Percentiles rank a stretch among this genome's conserved stretches.
phyloP scores from a whole-genome alignment of 2,329 filamentous ascomycete species.

The Aureobasidium sp. region DNA sequence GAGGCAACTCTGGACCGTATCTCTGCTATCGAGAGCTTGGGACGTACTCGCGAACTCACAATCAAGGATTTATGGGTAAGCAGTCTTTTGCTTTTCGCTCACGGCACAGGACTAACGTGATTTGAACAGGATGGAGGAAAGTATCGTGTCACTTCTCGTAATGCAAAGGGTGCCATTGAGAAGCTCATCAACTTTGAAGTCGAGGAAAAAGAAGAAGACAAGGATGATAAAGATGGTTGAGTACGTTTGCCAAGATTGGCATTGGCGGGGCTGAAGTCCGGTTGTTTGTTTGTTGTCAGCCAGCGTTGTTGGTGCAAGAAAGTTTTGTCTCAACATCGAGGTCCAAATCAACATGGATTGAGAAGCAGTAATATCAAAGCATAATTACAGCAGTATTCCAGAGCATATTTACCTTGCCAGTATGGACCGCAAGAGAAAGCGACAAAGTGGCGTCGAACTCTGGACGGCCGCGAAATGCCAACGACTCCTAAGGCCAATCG shows the following conservation, averaged over 20 bases:
- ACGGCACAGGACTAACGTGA: background rate
- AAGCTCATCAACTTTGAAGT: conserved; percentile 41
- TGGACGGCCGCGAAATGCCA: conserved; percentile 37
- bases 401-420: background rate
- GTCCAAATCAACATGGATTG: background rate
- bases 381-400: background rate
- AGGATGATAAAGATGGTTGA: conserved; percentile 18
- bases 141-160: conserved; percentile 54
- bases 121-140: conserved; percentile 54
- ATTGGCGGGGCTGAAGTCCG: background rate
- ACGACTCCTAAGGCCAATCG: conserved; percentile 33
- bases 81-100: background rate
- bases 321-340: background rate
- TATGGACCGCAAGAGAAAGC: conserved; percentile 12
- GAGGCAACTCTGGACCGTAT: conserved; percentile 79
- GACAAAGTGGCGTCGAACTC: background rate
- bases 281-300: conserved; percentile 1
- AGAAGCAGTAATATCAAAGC: background rate
- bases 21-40: conserved; percentile 83
- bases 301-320: background rate
- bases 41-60: conserved; percentile 86
- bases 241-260: conserved; percentile 2
- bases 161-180: conserved; percentile 38
- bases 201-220: conserved; percentile 16
- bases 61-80: conserved; percentile 75